A percentile compares a stretch with the other conserved stretches of the same genome.
phyloP scores from a whole-genome alignment of 1,284 basidiomycete species.

The Neotropicomus parvogracilis region DNA sequence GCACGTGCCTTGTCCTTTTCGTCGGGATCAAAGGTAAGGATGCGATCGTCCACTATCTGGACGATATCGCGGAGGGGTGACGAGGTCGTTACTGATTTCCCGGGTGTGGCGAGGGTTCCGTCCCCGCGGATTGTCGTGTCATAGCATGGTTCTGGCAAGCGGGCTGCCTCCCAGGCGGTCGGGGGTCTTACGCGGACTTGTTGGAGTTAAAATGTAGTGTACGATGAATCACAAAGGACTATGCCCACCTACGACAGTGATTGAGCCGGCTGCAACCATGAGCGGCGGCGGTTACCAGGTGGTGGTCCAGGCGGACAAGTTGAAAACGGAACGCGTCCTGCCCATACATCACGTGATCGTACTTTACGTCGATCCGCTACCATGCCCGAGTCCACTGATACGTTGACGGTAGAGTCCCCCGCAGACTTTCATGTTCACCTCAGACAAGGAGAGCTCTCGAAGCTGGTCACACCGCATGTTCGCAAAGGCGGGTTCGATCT shows the following conservation, averaged over 20 bases:
- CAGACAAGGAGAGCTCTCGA: conserved; percentile 80
- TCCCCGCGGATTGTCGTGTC: conserved; percentile 75
- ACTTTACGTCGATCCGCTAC: conserved; percentile 13
- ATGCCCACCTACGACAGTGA: conserved; percentile 74
- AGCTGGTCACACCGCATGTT: conserved; percentile 90
- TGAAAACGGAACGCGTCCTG: conserved; percentile 35
- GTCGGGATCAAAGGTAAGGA: conserved; percentile 93
- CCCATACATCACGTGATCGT: conserved; percentile 28
- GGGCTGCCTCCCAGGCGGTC: conserved; percentile 75
- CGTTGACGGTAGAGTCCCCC: conserved; percentile 57
- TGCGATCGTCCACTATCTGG: conserved; percentile 79
- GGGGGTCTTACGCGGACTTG: conserved; percentile 90
- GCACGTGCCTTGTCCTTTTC: conserved; percentile 75
- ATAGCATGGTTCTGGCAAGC: conserved; percentile 69
- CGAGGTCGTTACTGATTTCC: conserved; percentile 46
- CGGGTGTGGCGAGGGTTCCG: conserved; percentile 71
- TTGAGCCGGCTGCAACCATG: conserved; percentile 83
- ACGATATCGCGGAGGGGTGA: conserved; percentile 69
- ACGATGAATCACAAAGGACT: neutral
- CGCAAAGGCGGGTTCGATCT: conserved; percentile 84
- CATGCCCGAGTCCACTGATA: conserved; percentile 19
- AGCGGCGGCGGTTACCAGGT: neutral
- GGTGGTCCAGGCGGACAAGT: conserved; percentile 16
- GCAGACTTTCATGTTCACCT: conserved; percentile 98
- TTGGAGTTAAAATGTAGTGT: conserved; percentile 10